These are phyloP conservation scores for Aspergillus pseudotamarii DNA, from an alignment of 2,329 filamentous ascomycete genomes.

Conservation along the genomic window DNA sequence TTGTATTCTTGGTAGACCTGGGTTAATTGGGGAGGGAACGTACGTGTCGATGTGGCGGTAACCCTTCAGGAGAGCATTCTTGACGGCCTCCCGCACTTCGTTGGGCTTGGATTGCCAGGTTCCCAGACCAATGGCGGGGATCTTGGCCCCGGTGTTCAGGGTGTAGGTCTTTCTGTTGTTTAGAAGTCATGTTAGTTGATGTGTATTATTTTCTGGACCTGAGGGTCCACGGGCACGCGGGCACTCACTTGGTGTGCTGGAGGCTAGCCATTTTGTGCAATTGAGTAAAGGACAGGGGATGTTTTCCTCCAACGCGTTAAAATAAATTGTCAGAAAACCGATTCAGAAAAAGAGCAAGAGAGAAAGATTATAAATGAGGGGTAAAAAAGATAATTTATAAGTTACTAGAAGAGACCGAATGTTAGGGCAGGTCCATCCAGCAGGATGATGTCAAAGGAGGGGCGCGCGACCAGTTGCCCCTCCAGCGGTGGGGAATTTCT, in stretches of 20 bases:
- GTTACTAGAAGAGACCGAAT: slow-evolving; percentile 6
- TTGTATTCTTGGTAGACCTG: background rate
- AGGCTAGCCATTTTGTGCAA: slow-evolving; percentile 30
- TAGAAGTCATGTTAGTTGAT: slow-evolving; percentile 1
- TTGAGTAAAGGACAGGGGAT: background rate
- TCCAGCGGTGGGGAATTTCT: slow-evolving; percentile 9
- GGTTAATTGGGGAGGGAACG: slow-evolving; percentile 20
- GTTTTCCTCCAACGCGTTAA: background rate
- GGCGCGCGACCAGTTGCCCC: slow-evolving; percentile 2
- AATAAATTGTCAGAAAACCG: background rate
- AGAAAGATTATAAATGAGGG: background rate
- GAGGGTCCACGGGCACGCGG: background rate
- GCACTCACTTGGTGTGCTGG: slow-evolving; percentile 34
- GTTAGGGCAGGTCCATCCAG: slow-evolving; percentile 27
- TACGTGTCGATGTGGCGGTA: slow-evolving; percentile 61
- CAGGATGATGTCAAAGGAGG: slow-evolving; percentile 22
- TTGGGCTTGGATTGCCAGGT: slow-evolving; percentile 60
- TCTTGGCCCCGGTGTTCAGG: slow-evolving; percentile 53
- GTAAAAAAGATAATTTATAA: slow-evolving; percentile 19
- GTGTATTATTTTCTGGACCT: background rate
- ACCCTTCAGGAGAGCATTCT: slow-evolving; percentile 52
- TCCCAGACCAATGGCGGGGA: slow-evolving; percentile 55
- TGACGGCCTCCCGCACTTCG: slow-evolving; percentile 54
- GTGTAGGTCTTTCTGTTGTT: slow-evolving; percentile 42
- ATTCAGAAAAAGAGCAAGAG: background rate